A percentile compares a stretch with the other conserved stretches of the same genome.
These are phyloP conservation scores for Scutellaria barbata DNA, from an alignment of 257 asterid genomes.

Conservation along the genomic window DNA sequence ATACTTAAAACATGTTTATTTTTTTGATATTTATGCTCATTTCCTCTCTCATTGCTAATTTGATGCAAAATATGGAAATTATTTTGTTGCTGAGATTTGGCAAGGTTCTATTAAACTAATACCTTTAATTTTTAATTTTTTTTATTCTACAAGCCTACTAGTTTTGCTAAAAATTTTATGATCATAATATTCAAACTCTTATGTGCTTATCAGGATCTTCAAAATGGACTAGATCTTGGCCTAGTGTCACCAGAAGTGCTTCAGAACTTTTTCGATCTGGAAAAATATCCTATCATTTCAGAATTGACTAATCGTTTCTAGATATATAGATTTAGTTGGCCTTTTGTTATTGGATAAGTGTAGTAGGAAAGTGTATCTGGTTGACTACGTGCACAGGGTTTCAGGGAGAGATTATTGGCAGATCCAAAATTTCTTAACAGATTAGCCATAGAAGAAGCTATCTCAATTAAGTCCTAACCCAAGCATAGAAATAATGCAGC, in stretches of 20 bases:
- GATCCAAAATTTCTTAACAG: constrained; percentile 89
- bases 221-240: constrained; percentile 93
- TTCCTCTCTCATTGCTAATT: background rate
- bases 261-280: constrained; percentile 89
- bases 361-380: constrained; percentile 1
- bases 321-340: constrained; percentile 43
- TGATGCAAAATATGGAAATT: constrained; percentile 12
- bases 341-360: constrained; percentile 11
- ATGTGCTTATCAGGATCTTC: constrained; percentile 71
- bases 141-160: constrained; percentile 17
- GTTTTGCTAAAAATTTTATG: constrained; percentile 13
- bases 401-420: constrained; percentile 89
- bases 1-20: constrained; percentile 7
- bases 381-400: constrained; percentile 67
- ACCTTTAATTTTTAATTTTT: constrained; percentile 18
- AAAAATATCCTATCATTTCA: constrained; percentile 77
- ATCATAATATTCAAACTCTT: constrained; percentile 23
- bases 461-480: background rate
- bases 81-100: constrained; percentile 16
- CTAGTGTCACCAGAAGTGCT: constrained; percentile 94
- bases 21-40: constrained; percentile 2
- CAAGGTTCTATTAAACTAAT: constrained; percentile 18
- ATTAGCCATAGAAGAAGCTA: constrained; percentile 85
- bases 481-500: background rate
- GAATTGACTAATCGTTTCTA: constrained; percentile 76